phyloP scores from a whole-genome alignment of 164 flowering plant genomes.

The Aristolochia fimbriata region DNA sequence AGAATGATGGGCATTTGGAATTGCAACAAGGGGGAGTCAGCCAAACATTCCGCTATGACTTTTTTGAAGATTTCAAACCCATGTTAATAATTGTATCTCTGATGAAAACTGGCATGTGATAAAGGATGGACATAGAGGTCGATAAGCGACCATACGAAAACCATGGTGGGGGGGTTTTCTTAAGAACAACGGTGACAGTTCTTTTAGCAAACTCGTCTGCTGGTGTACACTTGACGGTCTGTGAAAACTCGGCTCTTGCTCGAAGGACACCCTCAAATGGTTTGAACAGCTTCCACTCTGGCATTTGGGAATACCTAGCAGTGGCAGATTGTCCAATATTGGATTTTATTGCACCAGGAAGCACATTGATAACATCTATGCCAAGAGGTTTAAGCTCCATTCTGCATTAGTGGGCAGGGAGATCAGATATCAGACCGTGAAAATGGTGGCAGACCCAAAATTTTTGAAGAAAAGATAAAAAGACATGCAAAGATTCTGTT shows the following conservation, averaged over 20 bases:
- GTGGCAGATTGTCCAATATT: slow-evolving; percentile 51
- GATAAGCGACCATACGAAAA: slow-evolving; percentile 58
- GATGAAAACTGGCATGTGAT: slow-evolving; percentile 52
- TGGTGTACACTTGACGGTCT: slow-evolving; percentile 44
- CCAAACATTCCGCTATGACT: not conserved
- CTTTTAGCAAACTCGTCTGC: slow-evolving; percentile 74
- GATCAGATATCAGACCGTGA: not conserved
- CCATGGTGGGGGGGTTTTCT: slow-evolving; percentile 77
- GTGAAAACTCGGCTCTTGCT: slow-evolving; percentile 51
- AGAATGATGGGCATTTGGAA: too few relatives aligned
- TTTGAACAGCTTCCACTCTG: slow-evolving; percentile 81
- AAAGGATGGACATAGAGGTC: slow-evolving; percentile 32
- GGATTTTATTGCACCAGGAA: slow-evolving; percentile 74
- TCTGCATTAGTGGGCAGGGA: slow-evolving; percentile 27
- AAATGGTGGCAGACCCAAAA: too few relatives aligned
- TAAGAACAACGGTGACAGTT: slow-evolving; percentile 50
- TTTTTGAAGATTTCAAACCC: slow-evolving; percentile 25
- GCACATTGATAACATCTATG: slow-evolving; percentile 64
- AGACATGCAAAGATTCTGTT: too few relatives aligned
- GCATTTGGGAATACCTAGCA: slow-evolving; percentile 43
- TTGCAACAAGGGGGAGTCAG: too few relatives aligned
- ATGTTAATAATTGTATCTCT: slow-evolving; percentile 41
- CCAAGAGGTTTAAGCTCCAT: slow-evolving; percentile 68
- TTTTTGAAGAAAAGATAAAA: too few relatives aligned
- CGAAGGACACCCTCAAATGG: slow-evolving; percentile 47